Base-by-base conservation (phyloP, 441 rosid species). In the Pelargonium myrrhifolium region DNA sequence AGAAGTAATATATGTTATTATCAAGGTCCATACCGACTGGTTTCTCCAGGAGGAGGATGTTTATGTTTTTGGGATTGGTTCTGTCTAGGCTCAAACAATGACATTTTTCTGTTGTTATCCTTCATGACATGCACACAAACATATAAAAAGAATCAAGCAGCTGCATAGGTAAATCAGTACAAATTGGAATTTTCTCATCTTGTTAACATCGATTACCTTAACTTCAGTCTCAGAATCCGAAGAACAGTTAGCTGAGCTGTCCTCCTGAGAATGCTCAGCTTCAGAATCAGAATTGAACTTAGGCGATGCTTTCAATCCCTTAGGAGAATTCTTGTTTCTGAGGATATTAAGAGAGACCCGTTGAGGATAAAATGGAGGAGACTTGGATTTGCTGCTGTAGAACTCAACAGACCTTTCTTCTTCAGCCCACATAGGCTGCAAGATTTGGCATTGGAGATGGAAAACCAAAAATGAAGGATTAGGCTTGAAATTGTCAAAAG, bases 341-440 rank as follows among this genome's bases (percentile, higher is more conserved):
- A 76, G 70, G 6, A 61, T 64, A 22, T 76, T 51, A 43, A 51
- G 73, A 69, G 88, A 78, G 26, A 83, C 83, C 68, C 84, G 78
- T 65, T 79, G 86, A 68, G 88, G 87, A 78, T 55, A 77, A 71
- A 69, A 77, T 63, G 82, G 66, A 9, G 81, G 59, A 40, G 78
- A 76, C 59, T 65, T 72, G 55, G 76, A 75, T 53, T 72, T 71
- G 73, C 70, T 59, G 42, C 72, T 18, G 49, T 31, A 56, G 35
- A 61, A 81, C 60, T 81, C 85, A 68, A 62, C 69, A 3, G 86
- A 82, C 22, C 67, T 75, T 71, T 82, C 86, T 62, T 76, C 75
- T 68, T 56, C 62, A 56, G 62, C 62, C 86, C 91, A 82, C 24
- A 83, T 79, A 71, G 91, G 91, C 95, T 85, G 78, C 83, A 59